A percentile compares a stretch with the other conserved stretches of the same genome.
These are phyloP conservation scores for Schizothecium vesticola DNA, from an alignment of 495 filamentous ascomycete genomes.

Conservation along the genomic window DNA sequence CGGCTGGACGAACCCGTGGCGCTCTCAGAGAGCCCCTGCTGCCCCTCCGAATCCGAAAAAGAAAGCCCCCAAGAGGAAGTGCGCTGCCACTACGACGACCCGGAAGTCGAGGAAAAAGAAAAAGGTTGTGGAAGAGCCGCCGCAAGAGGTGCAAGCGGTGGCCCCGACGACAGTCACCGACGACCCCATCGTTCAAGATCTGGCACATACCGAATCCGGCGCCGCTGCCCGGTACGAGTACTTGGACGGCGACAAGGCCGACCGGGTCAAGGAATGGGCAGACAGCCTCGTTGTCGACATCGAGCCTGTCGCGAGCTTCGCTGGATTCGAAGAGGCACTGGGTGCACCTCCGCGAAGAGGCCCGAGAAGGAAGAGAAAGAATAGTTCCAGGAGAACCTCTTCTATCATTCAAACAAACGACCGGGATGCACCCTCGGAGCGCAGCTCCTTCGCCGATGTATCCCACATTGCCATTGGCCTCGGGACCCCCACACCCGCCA, in stretches of 20 bases:
- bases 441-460: background rate
- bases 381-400: background rate
- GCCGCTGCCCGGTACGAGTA: background rate
- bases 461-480: background rate
- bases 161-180: background rate
- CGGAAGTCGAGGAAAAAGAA: background rate
- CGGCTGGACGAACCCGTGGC: conserved; percentile 64
- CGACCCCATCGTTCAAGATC: background rate
- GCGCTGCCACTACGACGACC: background rate
- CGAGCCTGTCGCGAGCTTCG: conserved; percentile 18
- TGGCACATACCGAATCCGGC: background rate
- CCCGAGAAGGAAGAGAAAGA: background rate
- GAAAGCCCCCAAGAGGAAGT: background rate
- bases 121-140: conserved; percentile 1
- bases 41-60: background rate
- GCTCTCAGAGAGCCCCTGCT: conserved; percentile 10
- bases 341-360: background rate
- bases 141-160: background rate
- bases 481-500: background rate
- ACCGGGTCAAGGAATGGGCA: conserved; percentile 9
- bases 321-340: background rate
- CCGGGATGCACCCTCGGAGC: background rate
- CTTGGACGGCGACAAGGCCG: conserved; percentile 9
- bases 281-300: background rate
- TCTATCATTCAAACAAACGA: background rate